phyloP scores from a whole-genome alignment of 192 early-diverging fungal genomes.

The Umbelopsis sp. region DNA sequence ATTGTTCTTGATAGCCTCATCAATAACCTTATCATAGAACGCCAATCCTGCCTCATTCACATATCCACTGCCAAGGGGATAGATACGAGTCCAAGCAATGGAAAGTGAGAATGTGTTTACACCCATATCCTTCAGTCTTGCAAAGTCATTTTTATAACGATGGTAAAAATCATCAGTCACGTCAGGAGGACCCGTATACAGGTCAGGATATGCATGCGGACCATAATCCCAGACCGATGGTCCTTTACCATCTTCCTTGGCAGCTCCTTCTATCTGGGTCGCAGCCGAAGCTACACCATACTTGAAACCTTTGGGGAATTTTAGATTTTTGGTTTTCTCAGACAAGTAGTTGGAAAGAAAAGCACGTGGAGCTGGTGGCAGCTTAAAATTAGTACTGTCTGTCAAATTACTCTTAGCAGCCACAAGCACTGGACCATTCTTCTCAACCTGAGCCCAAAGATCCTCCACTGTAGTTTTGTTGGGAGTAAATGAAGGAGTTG shows the following conservation, averaged over 20 bases:
- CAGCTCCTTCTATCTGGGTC: constrained; percentile 51
- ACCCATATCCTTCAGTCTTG: constrained; percentile 33
- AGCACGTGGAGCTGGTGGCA: not conserved
- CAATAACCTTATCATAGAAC: constrained; percentile 16
- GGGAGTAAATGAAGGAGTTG: not conserved
- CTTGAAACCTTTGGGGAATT: constrained; percentile 18
- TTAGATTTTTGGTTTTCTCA: not conserved
- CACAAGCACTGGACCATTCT: not conserved
- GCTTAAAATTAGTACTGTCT: not conserved
- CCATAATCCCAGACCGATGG: constrained; percentile 48
- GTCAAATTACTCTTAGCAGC: constrained; percentile 11
- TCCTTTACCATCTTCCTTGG: constrained; percentile 49
- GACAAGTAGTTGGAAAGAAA: constrained; percentile 1
- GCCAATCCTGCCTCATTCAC: constrained; percentile 10
- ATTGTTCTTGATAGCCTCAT: constrained; percentile 14
- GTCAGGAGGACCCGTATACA: constrained; percentile 36
- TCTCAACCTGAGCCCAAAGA: constrained; percentile 12
- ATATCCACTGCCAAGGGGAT: constrained; percentile 34
- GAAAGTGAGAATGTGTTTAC: constrained; percentile 49
- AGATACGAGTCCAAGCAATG: constrained; percentile 50
- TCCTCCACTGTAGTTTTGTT: constrained; percentile 4
- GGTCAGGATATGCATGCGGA: constrained; percentile 31
- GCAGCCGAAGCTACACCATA: constrained; percentile 41
- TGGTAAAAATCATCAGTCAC: constrained; percentile 47
- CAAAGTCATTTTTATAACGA: constrained; percentile 37